Evolutionary conservation across 2,329 filamentous ascomycete genomes (phyloP), one percentile per base, ranked within the genome.

Genomic region (Byssochlamys sp.): DNA sequence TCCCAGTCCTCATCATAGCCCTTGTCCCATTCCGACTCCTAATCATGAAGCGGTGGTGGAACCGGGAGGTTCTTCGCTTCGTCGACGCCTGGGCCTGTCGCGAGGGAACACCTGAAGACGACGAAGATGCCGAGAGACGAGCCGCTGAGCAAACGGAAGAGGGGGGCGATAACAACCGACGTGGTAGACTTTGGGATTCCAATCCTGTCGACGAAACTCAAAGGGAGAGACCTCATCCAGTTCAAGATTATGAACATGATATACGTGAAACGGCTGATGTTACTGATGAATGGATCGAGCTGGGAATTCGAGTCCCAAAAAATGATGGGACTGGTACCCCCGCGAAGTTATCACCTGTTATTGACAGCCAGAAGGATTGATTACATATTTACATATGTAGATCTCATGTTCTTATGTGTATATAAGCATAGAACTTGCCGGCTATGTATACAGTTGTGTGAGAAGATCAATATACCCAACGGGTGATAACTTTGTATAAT

Each of bases 1-100:
- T 87, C 61, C 84, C 84, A 0, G 71, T 87, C 6, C 77, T 86
- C 27, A 85, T 87, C 59, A 82, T 86, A 55, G 77, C 80, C 4
- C 69, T 86, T n/a, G 84, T 87, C 1, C 84, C 84, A 0, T 74
- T 84, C n/a, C 74, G 84, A 10, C 67, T 87, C 7, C 72, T 80
- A 14, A 56, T 85, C 11, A 86, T 87, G 82, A 83, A 81, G 58
- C 75, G 70, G 54, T 72, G 84, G 56, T 87, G 84, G 84, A 77
- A 75, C 19, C 75, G 77, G 51, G 82, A 85, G 61, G 82, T 81
- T 6, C 73, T 87, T 53, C 65, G 75, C 39, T 78, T 77, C 64
- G 78, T 81, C 33, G 78, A 81, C 63, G 73, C 73, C 2, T 77
- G 74, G 75, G 74, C 74, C 27, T 83, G 80, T 60, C 75, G 77